Evolutionary conservation across 192 early-diverging fungal genomes (phyloP), one percentile per base, ranked within the genome.

Genomic region (Kappamyces sp.): DNA sequence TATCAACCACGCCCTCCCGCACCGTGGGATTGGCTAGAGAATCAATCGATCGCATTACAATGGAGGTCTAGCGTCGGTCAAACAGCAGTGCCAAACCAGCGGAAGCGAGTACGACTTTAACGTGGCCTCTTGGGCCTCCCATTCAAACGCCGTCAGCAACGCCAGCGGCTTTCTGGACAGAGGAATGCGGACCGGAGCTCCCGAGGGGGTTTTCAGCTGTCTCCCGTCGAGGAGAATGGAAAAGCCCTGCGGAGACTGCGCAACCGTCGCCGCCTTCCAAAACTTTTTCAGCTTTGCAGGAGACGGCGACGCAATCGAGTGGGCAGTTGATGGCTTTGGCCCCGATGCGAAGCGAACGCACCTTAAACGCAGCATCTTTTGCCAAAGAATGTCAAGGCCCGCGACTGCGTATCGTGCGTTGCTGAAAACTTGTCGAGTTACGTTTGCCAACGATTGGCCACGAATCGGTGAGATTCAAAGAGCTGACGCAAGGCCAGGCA

Each of bases 61-160:
- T 73, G 3, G 91, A 94, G 0, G 95, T 98, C 79, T 88, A 67
- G 22, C 22, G 22, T 22, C 22, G 22, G 22, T 45, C 14, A 54
- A 32, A 45, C 12, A 61, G n/a, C 36, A 67, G 31, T 2, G 2
- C 7, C 57, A 59, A 72, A 85, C 86, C 81, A 98, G 77, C 2
- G 91, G 91, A 11, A 98, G 74, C 6, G 93, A 85, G 63, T 91
- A 90, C 0, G 84, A 70, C 66, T 91, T 91, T 8, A 96, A 64
- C 35, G 87, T 60, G 41, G 79, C 75, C 36, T 79, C 83, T 69
- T 93, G 91, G 54, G 84, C 74, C 67, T 98, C 91, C 95, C 95
- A 98, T 68, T 98, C 95, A 6, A 78, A 91, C 5, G 90, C 91
- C 36, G 91, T 76, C 59, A 96, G 73, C 39, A 81, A 60, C n/a